Base-by-base conservation (phyloP, 768 basidiomycete genomes). In the Heimioporus sp. region DNA sequence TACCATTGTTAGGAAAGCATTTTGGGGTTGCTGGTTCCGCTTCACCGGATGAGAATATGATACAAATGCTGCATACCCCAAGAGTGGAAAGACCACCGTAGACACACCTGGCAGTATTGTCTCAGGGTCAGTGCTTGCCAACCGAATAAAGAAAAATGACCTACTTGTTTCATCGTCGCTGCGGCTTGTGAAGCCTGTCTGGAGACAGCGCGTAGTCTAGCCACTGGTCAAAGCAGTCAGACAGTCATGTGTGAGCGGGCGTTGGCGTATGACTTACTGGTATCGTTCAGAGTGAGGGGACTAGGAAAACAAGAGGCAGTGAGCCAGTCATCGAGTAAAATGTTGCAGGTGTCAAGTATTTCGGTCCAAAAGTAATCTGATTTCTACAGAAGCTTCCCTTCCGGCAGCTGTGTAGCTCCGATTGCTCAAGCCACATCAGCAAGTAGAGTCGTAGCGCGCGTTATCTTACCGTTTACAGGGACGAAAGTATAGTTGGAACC, bases 171-270 rank as follows among this genome's bases (percentile, higher is more conserved):
- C n/a, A 52, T 81, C 77, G 42, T 90, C 87, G 4, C 78, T 84
- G 61, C 90, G 90, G 55, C 83, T 86, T 0, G 85, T 88, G 0
- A 85, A 85, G 37, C 90, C 86, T 5, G 81, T 73, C 55, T 80
- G 76, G 75, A 12, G 55, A 57, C 0, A 81, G 67, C n/a, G 87
- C 64, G 52, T 77, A 83, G 39, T 83, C 74, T 15, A 90, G 68
- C 87, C 87, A 89, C 73, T 85, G 58, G 24, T 0, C 34, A n/a
- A 38, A 17, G 17, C 9, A 8, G 34, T 17, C 5, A 13, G 5
- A 13, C 16, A 19, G 10, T 21, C 21, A 37, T 2, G 8, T 50
- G 24, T 3, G 19, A 39, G 34, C 76, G 13, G 37, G 77, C 79
- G 7, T 73, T 56, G 19, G 45, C 24, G 48, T 79, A 82, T 6